phyloP scores from a whole-genome alignment of 2,329 filamentous ascomycete genomes.

The Paraconiothyrium brasiliense region DNA sequence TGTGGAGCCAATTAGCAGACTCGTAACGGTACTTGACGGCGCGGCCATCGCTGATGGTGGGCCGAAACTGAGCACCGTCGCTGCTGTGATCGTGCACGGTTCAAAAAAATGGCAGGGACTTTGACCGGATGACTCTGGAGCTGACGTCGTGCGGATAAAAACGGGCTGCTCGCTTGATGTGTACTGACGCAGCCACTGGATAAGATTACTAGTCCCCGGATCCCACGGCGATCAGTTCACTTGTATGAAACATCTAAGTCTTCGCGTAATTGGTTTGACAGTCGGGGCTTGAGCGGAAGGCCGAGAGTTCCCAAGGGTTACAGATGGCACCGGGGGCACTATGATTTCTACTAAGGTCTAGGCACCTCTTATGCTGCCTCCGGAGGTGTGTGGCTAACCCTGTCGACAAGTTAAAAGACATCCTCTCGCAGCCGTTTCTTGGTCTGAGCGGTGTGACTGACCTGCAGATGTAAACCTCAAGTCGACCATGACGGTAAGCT shows the following conservation, averaged over 20 bases:
- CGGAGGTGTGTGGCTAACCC: not conserved
- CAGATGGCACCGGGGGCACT: not conserved
- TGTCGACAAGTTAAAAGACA: not conserved
- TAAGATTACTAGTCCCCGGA: constrained; percentile 5
- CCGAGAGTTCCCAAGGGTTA: not conserved
- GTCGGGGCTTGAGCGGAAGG: not conserved
- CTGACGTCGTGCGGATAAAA: constrained; percentile 16
- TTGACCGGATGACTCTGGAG: not conserved
- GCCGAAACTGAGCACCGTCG: not conserved
- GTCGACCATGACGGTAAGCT: constrained; percentile 1
- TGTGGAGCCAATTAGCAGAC: not conserved
- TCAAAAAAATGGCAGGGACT: not conserved
- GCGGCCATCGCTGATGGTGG: not conserved
- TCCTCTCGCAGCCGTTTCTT: not conserved
- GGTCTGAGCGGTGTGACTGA: constrained; percentile 12
- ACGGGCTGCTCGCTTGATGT: constrained; percentile 1
- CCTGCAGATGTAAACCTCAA: constrained; percentile 9
- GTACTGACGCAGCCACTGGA: not conserved
- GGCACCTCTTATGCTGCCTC: not conserved
- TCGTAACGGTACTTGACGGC: not conserved
- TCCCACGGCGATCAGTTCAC: not conserved
- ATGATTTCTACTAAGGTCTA: not conserved
- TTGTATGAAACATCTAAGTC: not conserved
- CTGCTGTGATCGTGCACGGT: not conserved
- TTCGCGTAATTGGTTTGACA: not conserved